Conservation (phyloP, 208 protist species). For the Tritrichomonas foetus region DNA sequence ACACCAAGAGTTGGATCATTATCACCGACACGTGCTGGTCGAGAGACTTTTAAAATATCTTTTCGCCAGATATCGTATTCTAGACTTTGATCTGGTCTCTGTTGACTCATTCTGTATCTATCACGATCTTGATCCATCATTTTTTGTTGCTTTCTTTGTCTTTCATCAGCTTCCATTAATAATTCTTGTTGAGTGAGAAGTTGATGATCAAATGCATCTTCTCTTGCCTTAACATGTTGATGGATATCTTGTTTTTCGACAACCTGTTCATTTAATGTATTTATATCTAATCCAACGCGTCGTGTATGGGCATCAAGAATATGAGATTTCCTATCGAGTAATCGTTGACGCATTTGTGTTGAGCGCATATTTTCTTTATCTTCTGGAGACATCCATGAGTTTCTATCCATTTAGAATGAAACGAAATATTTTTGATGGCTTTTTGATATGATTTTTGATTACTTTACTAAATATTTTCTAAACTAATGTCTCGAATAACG, state of each 20-base stretch:
- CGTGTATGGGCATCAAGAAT: neutral
- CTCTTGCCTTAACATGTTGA: neutral
- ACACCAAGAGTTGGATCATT: neutral
- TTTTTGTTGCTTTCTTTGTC: neutral
- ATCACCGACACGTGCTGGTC: neutral
- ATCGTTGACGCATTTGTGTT: neutral
- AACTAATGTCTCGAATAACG: too few species aligned
- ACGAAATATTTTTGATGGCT: too few species aligned
- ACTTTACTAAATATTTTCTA: too few species aligned
- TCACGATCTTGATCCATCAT: neutral
- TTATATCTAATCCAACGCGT: neutral
- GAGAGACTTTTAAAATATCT: neutral
- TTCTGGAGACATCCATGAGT: neutral
- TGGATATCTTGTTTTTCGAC: neutral
- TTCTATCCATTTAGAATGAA: slow-evolving; percentile 30
- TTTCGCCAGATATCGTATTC: slow-evolving; percentile 8
- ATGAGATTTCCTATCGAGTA: neutral
- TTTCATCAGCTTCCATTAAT: neutral
- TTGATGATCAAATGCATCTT: slow-evolving; percentile 18
- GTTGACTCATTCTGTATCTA: neutral
- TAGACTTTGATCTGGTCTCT: neutral
- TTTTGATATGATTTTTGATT: too few species aligned
- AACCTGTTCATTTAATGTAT: neutral
- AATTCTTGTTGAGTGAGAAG: neutral
- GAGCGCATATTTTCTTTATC: neutral